Conservation (phyloP, 2,329 filamentous ascomycete genomes). For the Ambrosiella cleistominuta region DNA sequence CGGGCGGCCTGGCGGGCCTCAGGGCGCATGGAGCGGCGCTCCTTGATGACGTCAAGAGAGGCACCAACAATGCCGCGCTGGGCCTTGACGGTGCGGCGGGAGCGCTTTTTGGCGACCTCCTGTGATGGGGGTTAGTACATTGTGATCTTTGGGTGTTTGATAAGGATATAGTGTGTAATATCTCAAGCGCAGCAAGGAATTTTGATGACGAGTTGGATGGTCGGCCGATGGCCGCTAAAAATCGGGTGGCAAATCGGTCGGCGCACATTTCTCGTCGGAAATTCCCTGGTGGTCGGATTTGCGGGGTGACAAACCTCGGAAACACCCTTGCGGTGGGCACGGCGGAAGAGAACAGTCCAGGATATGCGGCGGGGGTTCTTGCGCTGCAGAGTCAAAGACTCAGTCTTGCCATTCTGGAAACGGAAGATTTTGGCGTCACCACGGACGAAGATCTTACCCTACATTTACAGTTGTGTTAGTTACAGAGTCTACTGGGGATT, state of each 20-base stretch:
- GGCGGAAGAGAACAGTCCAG: conserved; percentile 95
- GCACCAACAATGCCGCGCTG: conserved; percentile 99
- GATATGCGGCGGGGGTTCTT: conserved; percentile 99
- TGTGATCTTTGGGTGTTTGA: not conserved
- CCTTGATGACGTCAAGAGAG: conserved; percentile 99
- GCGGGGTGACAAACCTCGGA: conserved; percentile 64
- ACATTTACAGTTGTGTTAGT: conserved; percentile 17
- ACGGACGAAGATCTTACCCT: conserved; percentile 99
- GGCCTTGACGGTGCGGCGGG: conserved; percentile 92
- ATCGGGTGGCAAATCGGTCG: too few species aligned
- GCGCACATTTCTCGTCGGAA: too few species aligned
- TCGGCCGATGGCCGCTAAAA: too few species aligned
- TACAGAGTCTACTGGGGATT: not conserved
- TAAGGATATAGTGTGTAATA: too few species aligned
- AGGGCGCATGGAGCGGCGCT: conserved; percentile 85
- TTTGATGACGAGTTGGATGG: too few species aligned
- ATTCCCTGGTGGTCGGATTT: too few species aligned
- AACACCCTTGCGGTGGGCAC: conserved; percentile 99
- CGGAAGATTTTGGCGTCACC: conserved; percentile 99
- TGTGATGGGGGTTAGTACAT: conserved; percentile 34
- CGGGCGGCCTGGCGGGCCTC: conserved; percentile 90
- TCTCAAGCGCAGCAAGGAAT: too few species aligned
- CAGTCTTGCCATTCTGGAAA: conserved; percentile 99
- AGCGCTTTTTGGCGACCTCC: conserved; percentile 99
- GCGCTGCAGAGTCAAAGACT: conserved; percentile 99